phyloP scores from a whole-genome alignment of 257 asterid genomes.

The Echium plantagineum region DNA sequence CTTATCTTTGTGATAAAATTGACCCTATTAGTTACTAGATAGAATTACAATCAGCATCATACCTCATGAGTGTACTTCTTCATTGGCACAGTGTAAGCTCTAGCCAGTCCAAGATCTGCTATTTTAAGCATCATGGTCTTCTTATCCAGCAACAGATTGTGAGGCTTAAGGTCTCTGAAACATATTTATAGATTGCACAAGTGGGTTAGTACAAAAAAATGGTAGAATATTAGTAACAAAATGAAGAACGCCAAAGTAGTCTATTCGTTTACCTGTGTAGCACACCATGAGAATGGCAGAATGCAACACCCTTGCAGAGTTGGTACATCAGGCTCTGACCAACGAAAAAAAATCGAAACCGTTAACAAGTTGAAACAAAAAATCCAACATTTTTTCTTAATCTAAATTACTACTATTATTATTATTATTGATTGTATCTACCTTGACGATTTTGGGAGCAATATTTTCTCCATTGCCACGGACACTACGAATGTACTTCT shows the following conservation, averaged over 20 bases:
- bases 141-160: constrained; percentile 62
- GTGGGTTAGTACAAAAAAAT: background rate
- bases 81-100: constrained; percentile 85
- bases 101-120: constrained; percentile 94
- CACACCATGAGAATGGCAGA: constrained; percentile 44
- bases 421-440: background rate
- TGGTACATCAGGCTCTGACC: background rate
- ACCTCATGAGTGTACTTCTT: constrained; percentile 98
- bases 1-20: no score
- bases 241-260: background rate
- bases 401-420: background rate
- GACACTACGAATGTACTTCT: constrained; percentile 28
- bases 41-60: background rate
- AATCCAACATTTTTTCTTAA: background rate
- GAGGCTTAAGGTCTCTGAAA: background rate
- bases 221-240: background rate
- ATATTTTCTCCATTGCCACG: background rate
- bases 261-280: constrained; percentile 22
- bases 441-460: background rate
- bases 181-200: background rate
- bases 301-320: background rate
- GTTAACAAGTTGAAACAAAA: background rate
- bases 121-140: constrained; percentile 82
- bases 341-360: background rate
- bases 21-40: no score